These are phyloP conservation scores for Phialophora macrospora DNA, from an alignment of 2,329 filamentous ascomycete genomes.

Conservation along the genomic window DNA sequence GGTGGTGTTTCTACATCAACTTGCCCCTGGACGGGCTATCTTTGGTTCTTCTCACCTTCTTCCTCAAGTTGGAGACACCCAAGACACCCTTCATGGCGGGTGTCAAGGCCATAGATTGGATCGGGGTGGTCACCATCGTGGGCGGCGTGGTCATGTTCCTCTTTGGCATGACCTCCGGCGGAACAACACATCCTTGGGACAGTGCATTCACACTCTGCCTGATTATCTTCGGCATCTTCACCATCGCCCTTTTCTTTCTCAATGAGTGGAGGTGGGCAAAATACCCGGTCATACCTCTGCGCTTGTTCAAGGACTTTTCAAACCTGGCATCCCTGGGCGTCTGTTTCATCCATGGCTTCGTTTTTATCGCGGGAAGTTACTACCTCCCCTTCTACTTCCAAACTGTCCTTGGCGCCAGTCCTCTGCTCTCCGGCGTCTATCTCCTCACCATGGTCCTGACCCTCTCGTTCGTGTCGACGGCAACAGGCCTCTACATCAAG, in stretches of 20 bases:
- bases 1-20: constrained; percentile 63
- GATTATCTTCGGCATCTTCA: constrained; percentile 53
- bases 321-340: constrained; percentile 64
- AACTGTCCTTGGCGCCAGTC: constrained; percentile 69
- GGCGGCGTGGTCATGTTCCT: constrained; percentile 71
- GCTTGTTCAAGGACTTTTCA: constrained; percentile 41
- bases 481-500: constrained; percentile 70
- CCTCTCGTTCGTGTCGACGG: constrained; percentile 66
- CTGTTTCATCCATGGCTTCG: constrained; percentile 74
- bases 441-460: constrained; percentile 72
- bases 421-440: constrained; percentile 75
- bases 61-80: constrained; percentile 65
- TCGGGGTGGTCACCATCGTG: constrained; percentile 66
- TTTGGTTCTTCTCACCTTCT: constrained; percentile 63
- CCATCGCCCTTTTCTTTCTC: constrained; percentile 57
- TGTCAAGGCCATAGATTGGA: constrained; percentile 66
- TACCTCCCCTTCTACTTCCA: constrained; percentile 88
- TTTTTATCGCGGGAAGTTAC: constrained; percentile 78
- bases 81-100: constrained; percentile 63
- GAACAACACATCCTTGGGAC: constrained; percentile 60
- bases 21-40: constrained; percentile 65
- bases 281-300: constrained; percentile 68
- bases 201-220: constrained; percentile 57
- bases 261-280: constrained; percentile 65
- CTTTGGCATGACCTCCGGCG: constrained; percentile 72